phyloP scores from a whole-genome alignment of 1,284 basidiomycete species.

The Leccinum ponderosum region DNA sequence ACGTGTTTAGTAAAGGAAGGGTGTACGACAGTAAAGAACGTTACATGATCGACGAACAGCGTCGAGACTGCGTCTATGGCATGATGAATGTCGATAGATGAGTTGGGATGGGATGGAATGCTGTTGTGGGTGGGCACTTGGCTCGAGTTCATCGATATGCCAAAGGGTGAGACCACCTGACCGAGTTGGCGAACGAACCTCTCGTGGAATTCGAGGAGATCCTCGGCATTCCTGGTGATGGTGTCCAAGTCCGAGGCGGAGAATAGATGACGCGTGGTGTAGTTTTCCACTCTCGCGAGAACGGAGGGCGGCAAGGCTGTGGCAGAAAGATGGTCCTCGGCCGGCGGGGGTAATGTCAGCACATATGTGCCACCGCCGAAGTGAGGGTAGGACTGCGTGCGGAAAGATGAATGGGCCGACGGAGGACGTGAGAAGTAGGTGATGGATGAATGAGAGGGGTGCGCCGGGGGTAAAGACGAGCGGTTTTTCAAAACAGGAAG shows the following conservation, averaged over 20 bases:
- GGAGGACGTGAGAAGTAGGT: constrained; percentile 37
- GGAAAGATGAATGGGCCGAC: constrained; percentile 27
- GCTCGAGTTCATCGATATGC: constrained; percentile 40
- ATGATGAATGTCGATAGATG: constrained; percentile 27
- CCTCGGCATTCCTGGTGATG: constrained; percentile 71
- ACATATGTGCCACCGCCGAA: constrained; percentile 8
- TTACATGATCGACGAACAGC: constrained; percentile 68
- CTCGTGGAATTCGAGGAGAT: constrained; percentile 76
- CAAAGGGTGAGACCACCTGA: constrained; percentile 54
- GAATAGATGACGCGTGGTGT: constrained; percentile 46
- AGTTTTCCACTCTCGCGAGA: constrained; percentile 39
- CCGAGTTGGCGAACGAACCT: constrained; percentile 63
- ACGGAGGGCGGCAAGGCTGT: background rate
- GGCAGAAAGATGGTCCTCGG: constrained; percentile 12
- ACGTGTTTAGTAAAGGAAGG: constrained; percentile 8
- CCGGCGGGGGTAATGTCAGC: background rate
- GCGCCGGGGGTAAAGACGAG: constrained; percentile 38
- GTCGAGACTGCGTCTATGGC: constrained; percentile 59
- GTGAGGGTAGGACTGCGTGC: constrained; percentile 23
- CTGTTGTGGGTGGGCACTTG: constrained; percentile 17
- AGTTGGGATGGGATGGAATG: background rate
- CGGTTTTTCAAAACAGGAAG: constrained; percentile 37
- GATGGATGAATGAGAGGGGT: constrained; percentile 38
- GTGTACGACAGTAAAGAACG: constrained; percentile 20
- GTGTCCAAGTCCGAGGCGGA: constrained; percentile 53